Base-by-base conservation (phyloP, 2,329 filamentous ascomycete genomes). In the Trichoderma guizhouense region DNA sequence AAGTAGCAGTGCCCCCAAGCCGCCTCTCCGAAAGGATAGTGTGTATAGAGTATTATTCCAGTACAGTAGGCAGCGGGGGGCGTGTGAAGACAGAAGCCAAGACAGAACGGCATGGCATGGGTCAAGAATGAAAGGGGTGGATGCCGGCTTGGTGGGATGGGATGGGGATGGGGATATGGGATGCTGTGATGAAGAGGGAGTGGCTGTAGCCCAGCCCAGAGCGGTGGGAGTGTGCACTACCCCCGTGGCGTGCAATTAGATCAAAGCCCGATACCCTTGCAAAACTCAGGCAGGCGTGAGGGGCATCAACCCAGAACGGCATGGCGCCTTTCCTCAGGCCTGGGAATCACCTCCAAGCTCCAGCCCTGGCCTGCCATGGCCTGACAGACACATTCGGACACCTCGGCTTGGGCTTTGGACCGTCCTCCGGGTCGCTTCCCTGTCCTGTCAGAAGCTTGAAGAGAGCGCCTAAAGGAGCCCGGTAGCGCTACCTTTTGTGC, bases 191-290 rank as follows among this genome's bases (percentile, higher is more conserved):
- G 18, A 63, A 53, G 47, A 24, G 47, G 47, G 47, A 9, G 47
- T 21, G 47, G 47, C 21, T 7, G n/a, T 43, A 53, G 21, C 21
- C n/a, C 21, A 53, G 47, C 21, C n/a, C 21, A 21, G 5, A 53
- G 47, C 47, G 11, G n/a, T 24, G n/a, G n/a, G 47, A 24, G 39
- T 43, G 39, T 43, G 39, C 15, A 43, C 39, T 8, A n/a, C 39
- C 39, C 39, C 57, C n/a, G 57, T 30, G 57, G 57, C 57, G 28
- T 60, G 39, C 58, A n/a, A 47, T 21, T 63, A 61, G 67, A 36
- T 30, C 58, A 72, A 71, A 71, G 67, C 71, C 71, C 71, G 71
- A 72, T 61, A 60, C 71, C 71, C 71, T 66, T 69, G 71, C 55
- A 36, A 36, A n/a, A 9, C 32, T 30, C 30, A n/a, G 34, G 58